These are phyloP conservation scores for Lizonia empirigonia DNA, from an alignment of 2,329 filamentous ascomycete genomes.

Conservation along the genomic window DNA sequence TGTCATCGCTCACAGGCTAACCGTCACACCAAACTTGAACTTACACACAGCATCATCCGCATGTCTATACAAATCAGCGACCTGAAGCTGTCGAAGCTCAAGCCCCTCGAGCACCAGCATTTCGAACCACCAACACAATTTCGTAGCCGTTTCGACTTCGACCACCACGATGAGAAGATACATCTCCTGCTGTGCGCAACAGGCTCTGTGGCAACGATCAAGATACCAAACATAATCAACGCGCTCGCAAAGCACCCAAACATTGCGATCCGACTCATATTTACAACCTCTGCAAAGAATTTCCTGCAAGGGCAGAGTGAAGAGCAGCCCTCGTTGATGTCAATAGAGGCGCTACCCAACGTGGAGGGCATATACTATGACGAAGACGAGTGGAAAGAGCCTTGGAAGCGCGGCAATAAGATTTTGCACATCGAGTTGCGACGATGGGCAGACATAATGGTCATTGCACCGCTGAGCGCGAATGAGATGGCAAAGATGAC, in stretches of 20 bases:
- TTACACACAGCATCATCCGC: slow-evolving; percentile 7
- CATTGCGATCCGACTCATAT: slow-evolving; percentile 82
- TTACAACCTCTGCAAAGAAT: slow-evolving; percentile 73
- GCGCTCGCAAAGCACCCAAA: slow-evolving; percentile 60
- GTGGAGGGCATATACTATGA: slow-evolving; percentile 84
- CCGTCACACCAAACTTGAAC: not conserved
- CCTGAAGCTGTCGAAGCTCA: slow-evolving; percentile 37
- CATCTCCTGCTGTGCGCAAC: slow-evolving; percentile 71
- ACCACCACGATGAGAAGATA: slow-evolving; percentile 43
- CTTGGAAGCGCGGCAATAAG: slow-evolving; percentile 77
- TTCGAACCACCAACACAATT: slow-evolving; percentile 17
- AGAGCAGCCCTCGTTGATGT: slow-evolving; percentile 74
- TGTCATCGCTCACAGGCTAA: slow-evolving; percentile 18
- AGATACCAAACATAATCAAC: slow-evolving; percentile 60
- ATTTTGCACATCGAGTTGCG: slow-evolving; percentile 92
- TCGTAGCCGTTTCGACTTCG: slow-evolving; percentile 30
- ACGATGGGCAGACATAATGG: slow-evolving; percentile 78
- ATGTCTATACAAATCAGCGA: slow-evolving; percentile 35
- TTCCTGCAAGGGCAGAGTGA: slow-evolving; percentile 77
- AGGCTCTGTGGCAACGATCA: slow-evolving; percentile 87
- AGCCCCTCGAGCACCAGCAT: slow-evolving; percentile 34
- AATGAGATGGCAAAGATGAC: slow-evolving; percentile 86
- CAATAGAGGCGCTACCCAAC: slow-evolving; percentile 65
- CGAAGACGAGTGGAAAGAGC: slow-evolving; percentile 80
- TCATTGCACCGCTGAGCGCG: slow-evolving; percentile 81